Percentiles rank a stretch among this genome's conserved stretches.
Conservation (phyloP, 768 basidiomycete genomes). For the Tulasnella sp. region DNA sequence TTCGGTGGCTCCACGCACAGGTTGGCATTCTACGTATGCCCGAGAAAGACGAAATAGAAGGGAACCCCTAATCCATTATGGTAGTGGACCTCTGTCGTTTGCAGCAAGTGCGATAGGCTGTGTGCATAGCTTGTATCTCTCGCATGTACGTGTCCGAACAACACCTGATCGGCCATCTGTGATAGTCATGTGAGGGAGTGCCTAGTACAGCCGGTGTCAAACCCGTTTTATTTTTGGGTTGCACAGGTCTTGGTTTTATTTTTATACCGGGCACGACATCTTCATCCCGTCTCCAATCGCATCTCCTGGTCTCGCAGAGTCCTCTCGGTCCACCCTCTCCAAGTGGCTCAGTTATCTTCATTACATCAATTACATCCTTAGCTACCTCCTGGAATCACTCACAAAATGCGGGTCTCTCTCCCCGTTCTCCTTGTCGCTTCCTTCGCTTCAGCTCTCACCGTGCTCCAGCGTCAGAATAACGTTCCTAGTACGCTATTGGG, state of each 20-base stretch:
- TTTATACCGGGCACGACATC: neutral
- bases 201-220: neutral
- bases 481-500: neutral
- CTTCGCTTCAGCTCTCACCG: neutral
- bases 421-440: neutral
- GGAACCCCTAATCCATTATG: too few species aligned
- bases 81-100: too few species aligned
- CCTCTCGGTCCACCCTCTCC: neutral
- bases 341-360: neutral
- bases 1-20: too few species aligned
- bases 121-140: too few species aligned
- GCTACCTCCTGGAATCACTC: neutral
- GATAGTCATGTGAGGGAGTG: neutral
- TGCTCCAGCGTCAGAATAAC: neutral
- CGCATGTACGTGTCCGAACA: too few species aligned
- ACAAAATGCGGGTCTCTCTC: neutral
- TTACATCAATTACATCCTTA: neutral
- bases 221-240: neutral
- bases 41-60: too few species aligned
- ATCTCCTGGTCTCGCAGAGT: neutral
- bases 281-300: neutral
- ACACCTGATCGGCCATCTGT: neutral
- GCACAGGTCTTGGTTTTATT: neutral
- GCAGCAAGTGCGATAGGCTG: too few species aligned
- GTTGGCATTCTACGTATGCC: too few species aligned